A percentile compares a stretch with the other conserved stretches of the same genome.
Conservation (phyloP, 306 rosid genomes). For the Alnus glutinosa region DNA sequence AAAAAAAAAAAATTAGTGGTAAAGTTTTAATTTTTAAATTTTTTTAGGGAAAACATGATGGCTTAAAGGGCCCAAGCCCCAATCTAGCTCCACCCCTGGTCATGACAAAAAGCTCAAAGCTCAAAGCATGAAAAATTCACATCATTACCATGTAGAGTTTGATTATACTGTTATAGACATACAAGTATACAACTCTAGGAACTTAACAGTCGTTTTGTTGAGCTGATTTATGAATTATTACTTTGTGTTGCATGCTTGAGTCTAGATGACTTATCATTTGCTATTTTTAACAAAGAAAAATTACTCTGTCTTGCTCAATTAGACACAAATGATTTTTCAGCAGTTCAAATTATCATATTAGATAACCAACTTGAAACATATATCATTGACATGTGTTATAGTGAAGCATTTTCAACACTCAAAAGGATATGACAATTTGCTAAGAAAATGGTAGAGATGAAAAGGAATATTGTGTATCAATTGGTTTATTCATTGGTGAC, state of each 20-base stretch:
- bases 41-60: too few relatives aligned
- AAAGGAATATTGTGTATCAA: neutral
- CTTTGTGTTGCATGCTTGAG: neutral
- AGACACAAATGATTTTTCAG: too few relatives aligned
- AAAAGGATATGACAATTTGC: neutral
- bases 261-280: neutral
- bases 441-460: neutral
- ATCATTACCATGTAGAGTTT: too few relatives aligned
- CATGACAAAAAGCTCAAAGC: too few relatives aligned
- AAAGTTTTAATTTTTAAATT: too few relatives aligned
- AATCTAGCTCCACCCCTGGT: too few relatives aligned
- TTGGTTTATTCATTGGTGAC: neutral
- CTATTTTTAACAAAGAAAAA: neutral
- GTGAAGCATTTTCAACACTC: neutral
- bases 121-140: too few relatives aligned
- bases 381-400: neutral
- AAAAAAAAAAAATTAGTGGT: too few relatives aligned
- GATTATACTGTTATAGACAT: neutral
- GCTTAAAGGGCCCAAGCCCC: too few relatives aligned
- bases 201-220: neutral
- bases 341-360: too few relatives aligned
- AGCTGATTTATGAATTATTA: too few relatives aligned
- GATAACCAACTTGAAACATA: neutral
- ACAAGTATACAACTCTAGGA: too few relatives aligned
- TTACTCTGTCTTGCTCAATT: neutral